Conservation (phyloP, 208 protist genomes). For the Leptomonas pyrrhocoris region DNA sequence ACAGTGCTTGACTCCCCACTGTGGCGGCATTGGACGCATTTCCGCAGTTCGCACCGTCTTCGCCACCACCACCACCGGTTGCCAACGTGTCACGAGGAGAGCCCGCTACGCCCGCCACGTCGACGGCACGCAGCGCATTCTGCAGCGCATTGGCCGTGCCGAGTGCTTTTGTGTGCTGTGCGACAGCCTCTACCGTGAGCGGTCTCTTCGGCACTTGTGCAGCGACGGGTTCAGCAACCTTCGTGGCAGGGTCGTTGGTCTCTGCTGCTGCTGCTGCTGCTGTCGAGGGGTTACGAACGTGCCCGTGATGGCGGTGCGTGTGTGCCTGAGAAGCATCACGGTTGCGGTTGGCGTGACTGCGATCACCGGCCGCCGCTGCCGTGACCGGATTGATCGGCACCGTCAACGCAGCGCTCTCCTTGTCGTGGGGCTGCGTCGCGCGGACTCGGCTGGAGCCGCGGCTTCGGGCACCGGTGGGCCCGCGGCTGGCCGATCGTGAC, state of each 20-base stretch:
- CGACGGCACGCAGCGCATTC: neutral
- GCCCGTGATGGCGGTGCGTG: conserved; percentile 18
- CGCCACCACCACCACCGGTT: conserved; percentile 2
- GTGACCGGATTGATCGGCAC: neutral
- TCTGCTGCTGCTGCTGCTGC: neutral
- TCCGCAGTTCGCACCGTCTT: conserved; percentile 19
- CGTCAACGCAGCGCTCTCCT: neutral
- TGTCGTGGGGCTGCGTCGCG: neutral
- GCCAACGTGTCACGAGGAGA: no score
- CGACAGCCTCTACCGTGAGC: conserved; percentile 37
- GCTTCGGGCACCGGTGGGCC: conserved; percentile 21
- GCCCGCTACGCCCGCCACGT: no score
- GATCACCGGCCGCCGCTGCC: neutral
- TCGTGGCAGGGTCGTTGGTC: neutral
- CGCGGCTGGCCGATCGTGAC: conserved; percentile 10
- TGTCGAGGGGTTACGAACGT: neutral
- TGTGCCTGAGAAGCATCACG: conserved; percentile 24
- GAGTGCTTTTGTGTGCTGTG: conserved; percentile 27
- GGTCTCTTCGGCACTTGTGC: neutral
- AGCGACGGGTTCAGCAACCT: neutral
- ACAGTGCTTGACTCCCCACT: conserved; percentile 31
- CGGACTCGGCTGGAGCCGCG: conserved; percentile 24
- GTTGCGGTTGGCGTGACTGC: conserved; percentile 3
- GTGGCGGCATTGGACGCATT: conserved; percentile 37
- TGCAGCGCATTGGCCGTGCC: conserved; percentile 24